Base-by-base conservation (phyloP, 1,139 yeast genomes). In the Candida freyschussii region DNA sequence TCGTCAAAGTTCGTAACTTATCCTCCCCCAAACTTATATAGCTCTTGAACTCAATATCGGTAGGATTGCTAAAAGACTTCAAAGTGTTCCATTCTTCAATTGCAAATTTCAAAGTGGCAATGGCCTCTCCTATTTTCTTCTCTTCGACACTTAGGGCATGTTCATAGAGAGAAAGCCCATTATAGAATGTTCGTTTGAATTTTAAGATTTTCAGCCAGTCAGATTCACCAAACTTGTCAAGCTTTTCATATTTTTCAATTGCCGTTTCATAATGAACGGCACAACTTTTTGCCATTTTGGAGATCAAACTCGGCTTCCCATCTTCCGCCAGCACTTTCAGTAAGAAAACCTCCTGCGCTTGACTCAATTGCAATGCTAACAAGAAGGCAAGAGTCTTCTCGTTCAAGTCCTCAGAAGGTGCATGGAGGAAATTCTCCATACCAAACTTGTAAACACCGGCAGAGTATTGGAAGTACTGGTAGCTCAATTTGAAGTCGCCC, bases 321-420 rank as follows among this genome's bases (percentile, higher is more conserved):
- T 60, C 56, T 14, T 63, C 66, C 29, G 67, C 68, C 25, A 86
- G 59, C 18, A 79, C 72, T 45, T 76, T 81, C 50, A 80, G 60
- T 5, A 81, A 62, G 53, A 89, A 87, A 9, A 83, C 70, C 48
- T 91, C 96, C 54, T 87, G 96, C 3, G 93, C 84, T 55, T 91
- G 96, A 0, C 95, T 93, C 38, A 86, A 64, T 75, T 79, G 75
- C 39, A 89, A 57, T 44, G 70, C 71, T 12, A 69, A 58, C 36
- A 89, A 66, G 30, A 85, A 81, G 32, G 68, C 69, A 13, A 85
- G 75, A 1, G 87, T 78, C 20, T 79, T 75, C 31, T 81, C 83
- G 37, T 73, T 67, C 37, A 89, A 62, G 55, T 91, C 98, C 4
- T 71, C 66, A 6, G 91, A 77, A 0, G 97, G 96, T 0, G 96